Percentiles rank a stretch among this genome's conserved stretches.
phyloP scores from a whole-genome alignment of 495 filamentous ascomycete species.

The Halenospora varia region DNA sequence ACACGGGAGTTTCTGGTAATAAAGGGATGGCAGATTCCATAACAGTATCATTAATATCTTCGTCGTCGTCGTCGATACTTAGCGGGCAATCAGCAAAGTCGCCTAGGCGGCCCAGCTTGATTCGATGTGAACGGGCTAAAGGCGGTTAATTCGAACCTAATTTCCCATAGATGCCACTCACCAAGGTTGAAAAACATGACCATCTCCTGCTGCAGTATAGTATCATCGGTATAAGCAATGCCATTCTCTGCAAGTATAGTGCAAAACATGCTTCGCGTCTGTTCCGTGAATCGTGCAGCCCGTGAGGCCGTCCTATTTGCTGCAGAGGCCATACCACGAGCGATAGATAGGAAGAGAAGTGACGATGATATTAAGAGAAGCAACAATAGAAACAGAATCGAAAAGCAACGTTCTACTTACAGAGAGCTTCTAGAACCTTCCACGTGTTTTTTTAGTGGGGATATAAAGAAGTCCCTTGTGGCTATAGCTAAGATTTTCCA shows the following conservation, averaged over 20 bases:
- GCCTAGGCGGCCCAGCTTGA: constrained; percentile 8
- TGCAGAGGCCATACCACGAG: constrained; percentile 7
- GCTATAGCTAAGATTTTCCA: no score
- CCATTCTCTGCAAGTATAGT: constrained; percentile 7
- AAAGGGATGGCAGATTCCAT: constrained; percentile 16
- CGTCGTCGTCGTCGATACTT: constrained; percentile 9
- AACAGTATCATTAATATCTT: constrained; percentile 13
- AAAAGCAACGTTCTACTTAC: constrained; percentile 4
- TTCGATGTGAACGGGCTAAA: constrained; percentile 16
- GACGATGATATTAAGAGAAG: constrained; percentile 9
- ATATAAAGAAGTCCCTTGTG: no score
- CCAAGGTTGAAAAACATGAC: constrained; percentile 16
- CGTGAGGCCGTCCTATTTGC: constrained; percentile 5
- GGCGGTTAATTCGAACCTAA: constrained; percentile 14
- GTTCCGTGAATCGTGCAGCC: constrained; percentile 7
- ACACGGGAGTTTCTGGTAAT: constrained; percentile 6
- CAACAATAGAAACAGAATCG: background rate
- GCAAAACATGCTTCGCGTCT: constrained; percentile 10
- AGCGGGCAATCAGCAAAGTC: constrained; percentile 12
- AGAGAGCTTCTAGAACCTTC: constrained; percentile 11
- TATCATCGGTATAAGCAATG: constrained; percentile 11
- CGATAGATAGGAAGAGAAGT: constrained; percentile 12
- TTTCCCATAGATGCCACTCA: constrained; percentile 8
- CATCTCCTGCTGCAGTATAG: constrained; percentile 7
- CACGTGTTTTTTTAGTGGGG: no score